These are phyloP conservation scores for Ilyonectria sp. DNA, from an alignment of 2,329 filamentous ascomycete species.

Conservation along the genomic window DNA sequence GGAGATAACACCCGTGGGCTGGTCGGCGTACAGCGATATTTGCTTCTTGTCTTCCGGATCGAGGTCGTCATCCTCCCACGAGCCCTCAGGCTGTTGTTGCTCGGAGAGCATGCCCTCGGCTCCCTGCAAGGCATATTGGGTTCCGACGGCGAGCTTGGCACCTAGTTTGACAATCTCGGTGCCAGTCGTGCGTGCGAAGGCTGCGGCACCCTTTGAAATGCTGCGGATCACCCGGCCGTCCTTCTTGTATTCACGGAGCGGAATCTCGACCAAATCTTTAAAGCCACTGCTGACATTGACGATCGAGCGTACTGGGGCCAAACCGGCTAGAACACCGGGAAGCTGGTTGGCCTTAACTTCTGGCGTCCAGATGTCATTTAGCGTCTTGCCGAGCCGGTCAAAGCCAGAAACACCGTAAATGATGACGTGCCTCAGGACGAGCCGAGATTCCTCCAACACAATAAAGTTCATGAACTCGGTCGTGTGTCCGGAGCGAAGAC, in stretches of 20 bases:
- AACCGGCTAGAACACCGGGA: constrained; percentile 87
- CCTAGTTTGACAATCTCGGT: constrained; percentile 95
- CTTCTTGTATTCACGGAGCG: constrained; percentile 92
- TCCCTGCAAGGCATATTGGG: constrained; percentile 91
- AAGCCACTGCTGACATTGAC: constrained; percentile 94
- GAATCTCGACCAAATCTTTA: constrained; percentile 88
- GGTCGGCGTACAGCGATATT: constrained; percentile 93
- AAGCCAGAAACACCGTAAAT: constrained; percentile 94
- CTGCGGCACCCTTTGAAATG: constrained; percentile 89
- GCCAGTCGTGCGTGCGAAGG: constrained; percentile 94
- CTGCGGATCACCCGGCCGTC: constrained; percentile 93
- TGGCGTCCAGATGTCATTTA: constrained; percentile 97
- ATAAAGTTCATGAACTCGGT: constrained; percentile 99
- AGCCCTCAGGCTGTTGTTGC: constrained; percentile 55
- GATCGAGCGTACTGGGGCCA: constrained; percentile 90
- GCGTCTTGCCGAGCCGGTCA: constrained; percentile 87
- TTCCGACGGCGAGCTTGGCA: constrained; percentile 94
- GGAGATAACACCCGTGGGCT: constrained; percentile 90
- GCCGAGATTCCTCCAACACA: constrained; percentile 88
- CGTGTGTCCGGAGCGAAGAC: constrained; percentile 91
- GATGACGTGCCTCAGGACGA: constrained; percentile 90
- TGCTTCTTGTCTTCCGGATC: constrained; percentile 82
- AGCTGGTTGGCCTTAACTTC: constrained; percentile 93
- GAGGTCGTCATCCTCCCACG: constrained; percentile 72
- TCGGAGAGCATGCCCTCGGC: constrained; percentile 84